Conservation (phyloP, 2,329 filamentous ascomycete species). For the Nemania sp. region DNA sequence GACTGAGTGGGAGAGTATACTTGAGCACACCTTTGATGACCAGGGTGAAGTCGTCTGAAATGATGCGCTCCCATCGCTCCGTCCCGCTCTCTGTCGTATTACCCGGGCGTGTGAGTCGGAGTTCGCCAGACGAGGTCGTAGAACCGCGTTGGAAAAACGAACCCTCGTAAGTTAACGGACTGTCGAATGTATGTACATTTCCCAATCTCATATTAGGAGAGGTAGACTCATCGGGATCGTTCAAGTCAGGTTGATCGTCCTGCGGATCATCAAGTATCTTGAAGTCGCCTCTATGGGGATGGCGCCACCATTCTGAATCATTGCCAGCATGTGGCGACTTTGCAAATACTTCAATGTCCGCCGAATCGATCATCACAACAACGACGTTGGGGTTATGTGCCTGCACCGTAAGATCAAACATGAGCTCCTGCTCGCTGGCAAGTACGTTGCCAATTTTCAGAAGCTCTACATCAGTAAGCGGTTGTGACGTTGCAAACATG, state of each 20-base stretch:
- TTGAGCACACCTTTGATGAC: constrained; percentile 90
- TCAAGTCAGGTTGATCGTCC: constrained; percentile 46
- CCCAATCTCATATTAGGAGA: constrained; percentile 91
- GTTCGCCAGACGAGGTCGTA: constrained; percentile 76
- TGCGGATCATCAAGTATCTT: constrained; percentile 43
- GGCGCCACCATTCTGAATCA: constrained; percentile 63
- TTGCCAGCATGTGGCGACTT: constrained; percentile 87
- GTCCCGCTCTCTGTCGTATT: constrained; percentile 87
- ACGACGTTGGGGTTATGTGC: constrained; percentile 94
- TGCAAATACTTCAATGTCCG: constrained; percentile 91
- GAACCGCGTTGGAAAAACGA: constrained; percentile 78
- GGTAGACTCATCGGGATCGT: constrained; percentile 63
- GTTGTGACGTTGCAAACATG: constrained; percentile 88
- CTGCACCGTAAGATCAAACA: constrained; percentile 86
- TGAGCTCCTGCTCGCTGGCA: constrained; percentile 90
- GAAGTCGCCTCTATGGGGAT: constrained; percentile 41
- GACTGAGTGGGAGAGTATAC: constrained; percentile 70
- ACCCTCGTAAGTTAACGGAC: constrained; percentile 83
- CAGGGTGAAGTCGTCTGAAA: constrained; percentile 90
- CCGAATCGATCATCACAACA: constrained; percentile 79
- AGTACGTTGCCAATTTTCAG: constrained; percentile 85
- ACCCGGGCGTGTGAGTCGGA: constrained; percentile 80
- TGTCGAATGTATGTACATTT: constrained; percentile 83
- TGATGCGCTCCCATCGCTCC: constrained; percentile 85
- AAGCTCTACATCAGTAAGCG: constrained; percentile 77